Evolutionary conservation across 2,329 filamentous ascomycete genomes (phyloP), one percentile per base, ranked within the genome.

Genomic region (Erysiphe pulchra): DNA sequence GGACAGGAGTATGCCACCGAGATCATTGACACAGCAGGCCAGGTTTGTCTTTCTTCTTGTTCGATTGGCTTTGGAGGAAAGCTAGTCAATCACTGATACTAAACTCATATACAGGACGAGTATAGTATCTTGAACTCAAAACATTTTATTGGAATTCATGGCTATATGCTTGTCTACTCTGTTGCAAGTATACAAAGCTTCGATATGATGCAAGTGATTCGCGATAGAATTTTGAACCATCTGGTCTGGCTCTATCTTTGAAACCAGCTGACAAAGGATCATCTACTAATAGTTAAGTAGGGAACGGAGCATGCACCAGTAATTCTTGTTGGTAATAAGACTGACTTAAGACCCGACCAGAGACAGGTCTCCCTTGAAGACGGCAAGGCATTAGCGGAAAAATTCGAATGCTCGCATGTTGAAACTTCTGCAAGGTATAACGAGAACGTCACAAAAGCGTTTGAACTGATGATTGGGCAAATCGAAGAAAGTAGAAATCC

Each of bases 151-250:
- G 90, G 90, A 51, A 95, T 95, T 53, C 90, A 98, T 66, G 90
- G 90, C 47, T 98, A 95, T 63, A 85, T 98, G 73, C 79, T 98
- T 49, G 87, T 94, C 43, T 98, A 98, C 64, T 93, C 86, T n/a
- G 86, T 98, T 44, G 81, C 82, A 18, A 93, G 83, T 42, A 77
- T 83, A 57, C 81, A 90, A 55, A 92, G 85, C 10, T 95, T 94
- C 58, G 90, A 98, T 61, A 98, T 95, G 87, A 80, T 93, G 44
- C 76, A 82, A 57, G 84, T 94, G 49, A 93, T 98, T 53, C 72
- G 86, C 24, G 87, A 95, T 61, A 98, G 95, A 70, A 94, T 98
- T 50, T 67, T 98, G 48, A 93, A 93, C 61, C 87, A 95, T 60
- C 66, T 95, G 51, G 87, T 93, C 66, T 59, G 76, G 62, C n/a